A percentile compares a stretch with the other conserved stretches of the same genome.
These are phyloP conservation scores for Dichomitus squalens DNA, from an alignment of 1,284 basidiomycete genomes.

Conservation along the genomic window DNA sequence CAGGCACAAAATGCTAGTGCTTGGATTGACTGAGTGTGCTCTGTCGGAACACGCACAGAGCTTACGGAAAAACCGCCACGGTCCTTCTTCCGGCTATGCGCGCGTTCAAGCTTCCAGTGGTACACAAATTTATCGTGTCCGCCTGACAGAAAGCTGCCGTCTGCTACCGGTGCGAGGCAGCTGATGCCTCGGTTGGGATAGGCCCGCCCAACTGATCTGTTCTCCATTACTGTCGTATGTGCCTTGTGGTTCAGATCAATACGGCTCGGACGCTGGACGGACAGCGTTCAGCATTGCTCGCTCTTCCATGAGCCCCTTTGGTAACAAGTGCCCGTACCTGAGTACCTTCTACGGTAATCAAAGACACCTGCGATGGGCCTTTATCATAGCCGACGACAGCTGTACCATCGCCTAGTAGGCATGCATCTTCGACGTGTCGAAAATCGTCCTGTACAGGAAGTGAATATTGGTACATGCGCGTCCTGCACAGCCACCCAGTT, in stretches of 20 bases:
- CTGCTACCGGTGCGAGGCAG: constrained; percentile 39
- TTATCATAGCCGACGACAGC: constrained; percentile 47
- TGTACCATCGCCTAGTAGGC: constrained; percentile 40
- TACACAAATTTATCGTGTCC: constrained; percentile 46
- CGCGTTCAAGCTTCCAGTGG: constrained; percentile 37
- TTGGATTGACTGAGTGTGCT: constrained; percentile 35
- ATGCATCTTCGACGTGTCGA: constrained; percentile 40
- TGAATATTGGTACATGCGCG: constrained; percentile 43
- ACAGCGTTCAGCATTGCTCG: constrained; percentile 6
- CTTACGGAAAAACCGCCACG: constrained; percentile 14
- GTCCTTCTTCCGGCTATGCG: not conserved
- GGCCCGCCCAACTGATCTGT: constrained; percentile 18
- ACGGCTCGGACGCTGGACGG: constrained; percentile 23
- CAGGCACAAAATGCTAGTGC: constrained; percentile 38
- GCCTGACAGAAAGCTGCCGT: constrained; percentile 43
- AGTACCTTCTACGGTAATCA: constrained; percentile 36
- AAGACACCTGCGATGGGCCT: constrained; percentile 41
- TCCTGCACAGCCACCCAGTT: constrained; percentile 30
- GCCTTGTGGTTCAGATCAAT: constrained; percentile 32
- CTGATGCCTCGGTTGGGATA: constrained; percentile 39
- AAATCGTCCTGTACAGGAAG: constrained; percentile 40
- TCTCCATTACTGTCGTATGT: constrained; percentile 29
- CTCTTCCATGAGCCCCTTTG: not conserved
- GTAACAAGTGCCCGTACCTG: constrained; percentile 23
- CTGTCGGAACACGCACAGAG: constrained; percentile 31